These are phyloP conservation scores for Haplosporangium sp. DNA, from an alignment of 371 early-diverging fungal genomes.

Conservation along the genomic window DNA sequence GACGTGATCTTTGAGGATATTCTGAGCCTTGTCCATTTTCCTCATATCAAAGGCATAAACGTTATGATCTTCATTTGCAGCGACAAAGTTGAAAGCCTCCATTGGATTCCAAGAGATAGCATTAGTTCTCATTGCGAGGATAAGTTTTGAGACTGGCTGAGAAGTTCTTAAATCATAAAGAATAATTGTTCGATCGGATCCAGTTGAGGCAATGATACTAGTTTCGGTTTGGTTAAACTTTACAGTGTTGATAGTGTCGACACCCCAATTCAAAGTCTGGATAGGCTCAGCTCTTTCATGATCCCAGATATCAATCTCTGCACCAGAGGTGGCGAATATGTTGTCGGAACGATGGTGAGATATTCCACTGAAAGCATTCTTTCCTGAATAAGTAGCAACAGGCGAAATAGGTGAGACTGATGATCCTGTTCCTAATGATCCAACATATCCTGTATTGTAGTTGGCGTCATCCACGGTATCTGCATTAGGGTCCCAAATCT, in stretches of 20 bases:
- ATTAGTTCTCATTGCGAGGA: conserved; percentile 81
- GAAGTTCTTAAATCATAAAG: conserved; percentile 93
- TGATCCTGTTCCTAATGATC: not conserved
- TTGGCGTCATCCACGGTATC: conserved; percentile 16
- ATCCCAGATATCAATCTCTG: conserved; percentile 94
- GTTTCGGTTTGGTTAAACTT: conserved; percentile 96
- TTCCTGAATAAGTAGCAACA: conserved; percentile 80
- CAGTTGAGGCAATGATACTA: conserved; percentile 90
- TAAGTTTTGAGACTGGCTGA: conserved; percentile 70
- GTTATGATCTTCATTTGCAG: conserved; percentile 98
- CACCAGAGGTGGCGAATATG: conserved; percentile 90
- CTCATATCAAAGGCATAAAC: conserved; percentile 98
- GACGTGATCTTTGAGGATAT: conserved; percentile 95
- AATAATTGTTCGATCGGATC: conserved; percentile 93
- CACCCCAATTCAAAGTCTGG: conserved; percentile 89
- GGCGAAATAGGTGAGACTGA: conserved; percentile 53
- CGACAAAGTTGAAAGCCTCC: conserved; percentile 94
- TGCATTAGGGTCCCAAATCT: conserved; percentile 79
- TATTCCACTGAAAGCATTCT: conserved; percentile 81
- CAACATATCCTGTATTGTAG: conserved; percentile 11
- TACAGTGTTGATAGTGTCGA: conserved; percentile 93
- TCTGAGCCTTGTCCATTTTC: conserved; percentile 84
- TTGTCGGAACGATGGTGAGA: conserved; percentile 86
- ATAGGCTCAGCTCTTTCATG: conserved; percentile 88
- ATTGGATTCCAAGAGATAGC: conserved; percentile 98